Percentiles rank a stretch among this genome's conserved stretches.
Conservation (phyloP, 2,329 filamentous ascomycete species). For the Ceratocystis cubensis region DNA sequence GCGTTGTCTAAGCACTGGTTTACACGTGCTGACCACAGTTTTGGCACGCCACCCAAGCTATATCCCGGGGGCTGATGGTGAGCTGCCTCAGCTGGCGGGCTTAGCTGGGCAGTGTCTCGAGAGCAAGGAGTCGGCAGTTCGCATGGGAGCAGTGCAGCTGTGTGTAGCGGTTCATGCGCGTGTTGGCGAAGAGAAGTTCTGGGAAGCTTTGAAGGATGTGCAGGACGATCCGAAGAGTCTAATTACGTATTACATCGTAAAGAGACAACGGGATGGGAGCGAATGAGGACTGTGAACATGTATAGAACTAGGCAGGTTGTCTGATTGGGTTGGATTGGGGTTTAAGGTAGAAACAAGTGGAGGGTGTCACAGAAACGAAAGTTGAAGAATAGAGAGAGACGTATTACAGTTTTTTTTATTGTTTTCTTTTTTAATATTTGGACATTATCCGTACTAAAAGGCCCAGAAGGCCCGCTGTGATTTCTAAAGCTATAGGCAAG, state of each 20-base stretch:
- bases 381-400: not conserved
- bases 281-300: not conserved
- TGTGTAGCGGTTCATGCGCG: slow-evolving; percentile 57
- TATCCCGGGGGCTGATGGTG: slow-evolving; percentile 35
- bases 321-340: not conserved
- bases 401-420: no score
- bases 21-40: slow-evolving; percentile 50
- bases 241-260: slow-evolving; percentile 70
- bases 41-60: slow-evolving; percentile 38
- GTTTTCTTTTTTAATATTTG: no score
- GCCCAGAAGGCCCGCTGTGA: not conserved
- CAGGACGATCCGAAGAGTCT: slow-evolving; percentile 63
- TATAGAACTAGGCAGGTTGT: not conserved
- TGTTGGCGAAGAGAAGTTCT: slow-evolving; percentile 51
- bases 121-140: slow-evolving; percentile 47
- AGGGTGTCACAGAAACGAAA: no score
- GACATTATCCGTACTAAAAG: no score
- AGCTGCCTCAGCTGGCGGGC: slow-evolving; percentile 39
- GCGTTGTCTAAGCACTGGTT: slow-evolving; percentile 47
- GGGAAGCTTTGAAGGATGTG: slow-evolving; percentile 51
- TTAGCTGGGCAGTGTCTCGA: slow-evolving; percentile 47
- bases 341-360: not conserved
- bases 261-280: slow-evolving; percentile 45
- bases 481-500: not conserved
- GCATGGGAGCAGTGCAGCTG: slow-evolving; percentile 68